Evolutionary conservation across 345 rosid genomes (phyloP).

Genomic region (Aquilaria malaccensis): DNA sequence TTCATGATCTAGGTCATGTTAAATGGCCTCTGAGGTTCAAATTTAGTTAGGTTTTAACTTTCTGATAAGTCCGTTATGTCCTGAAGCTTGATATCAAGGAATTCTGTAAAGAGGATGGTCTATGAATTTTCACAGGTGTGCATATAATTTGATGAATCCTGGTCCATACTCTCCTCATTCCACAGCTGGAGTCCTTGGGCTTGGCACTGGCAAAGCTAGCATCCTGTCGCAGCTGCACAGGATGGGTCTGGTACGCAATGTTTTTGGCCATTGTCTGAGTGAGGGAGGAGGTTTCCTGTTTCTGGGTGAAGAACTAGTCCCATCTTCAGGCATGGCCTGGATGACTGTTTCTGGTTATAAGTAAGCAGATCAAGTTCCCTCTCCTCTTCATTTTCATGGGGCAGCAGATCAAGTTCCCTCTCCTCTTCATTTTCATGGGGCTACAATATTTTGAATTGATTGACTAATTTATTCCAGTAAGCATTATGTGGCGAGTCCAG

Average conservation of each 20-base stretch:
- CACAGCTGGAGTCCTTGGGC: constrained; percentile 77
- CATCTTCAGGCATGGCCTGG: constrained; percentile 61
- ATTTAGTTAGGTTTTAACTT: background rate
- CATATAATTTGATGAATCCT: constrained; percentile 53
- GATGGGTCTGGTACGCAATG: constrained; percentile 41
- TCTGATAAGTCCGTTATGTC: background rate
- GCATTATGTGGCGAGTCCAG: constrained; percentile 57
- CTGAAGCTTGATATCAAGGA: background rate
- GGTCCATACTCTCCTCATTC: constrained; percentile 51
- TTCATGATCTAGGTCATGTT: background rate
- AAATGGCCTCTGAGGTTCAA: background rate
- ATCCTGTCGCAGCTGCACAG: constrained; percentile 49
- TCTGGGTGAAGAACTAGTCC: constrained; percentile 62
- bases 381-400: too few species aligned
- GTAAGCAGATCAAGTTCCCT: constrained; percentile 29
- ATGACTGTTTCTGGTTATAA: constrained; percentile 32
- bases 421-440: too few species aligned
- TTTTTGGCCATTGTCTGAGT: constrained; percentile 81
- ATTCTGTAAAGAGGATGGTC: background rate
- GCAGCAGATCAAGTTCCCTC: constrained; percentile 10
- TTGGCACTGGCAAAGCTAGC: constrained; percentile 68
- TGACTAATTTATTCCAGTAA: constrained; percentile 39
- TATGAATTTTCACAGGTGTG: constrained; percentile 46
- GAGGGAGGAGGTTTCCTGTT: constrained; percentile 68
- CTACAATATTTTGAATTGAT: background rate